phyloP scores from a whole-genome alignment of 1,284 basidiomycete species.

The Malassezia cuniculi region DNA sequence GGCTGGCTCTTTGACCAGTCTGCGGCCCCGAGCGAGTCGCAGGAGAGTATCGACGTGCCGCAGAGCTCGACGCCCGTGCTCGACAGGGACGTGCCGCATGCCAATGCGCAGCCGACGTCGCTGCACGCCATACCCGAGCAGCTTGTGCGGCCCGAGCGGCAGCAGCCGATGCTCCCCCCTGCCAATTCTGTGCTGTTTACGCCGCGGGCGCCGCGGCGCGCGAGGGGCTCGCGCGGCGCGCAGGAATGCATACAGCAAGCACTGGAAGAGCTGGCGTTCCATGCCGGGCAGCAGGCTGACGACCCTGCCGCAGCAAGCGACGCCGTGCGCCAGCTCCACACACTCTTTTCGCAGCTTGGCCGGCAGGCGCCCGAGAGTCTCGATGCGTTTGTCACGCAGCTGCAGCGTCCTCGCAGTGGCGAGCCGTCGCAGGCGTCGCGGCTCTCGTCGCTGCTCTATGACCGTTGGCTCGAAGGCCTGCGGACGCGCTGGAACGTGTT shows the following conservation, averaged over 20 bases:
- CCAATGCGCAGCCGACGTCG: not conserved
- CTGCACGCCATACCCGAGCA: slow-evolving; percentile 5
- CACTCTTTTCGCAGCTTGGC: slow-evolving; percentile 8
- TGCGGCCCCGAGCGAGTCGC: too few species aligned
- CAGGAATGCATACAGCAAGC: slow-evolving; percentile 5
- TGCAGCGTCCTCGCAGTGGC: not conserved
- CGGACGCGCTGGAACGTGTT: slow-evolving; percentile 26
- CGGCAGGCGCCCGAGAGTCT: slow-evolving; percentile 8
- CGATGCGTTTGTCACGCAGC: slow-evolving; percentile 7
- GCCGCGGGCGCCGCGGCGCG: not conserved
- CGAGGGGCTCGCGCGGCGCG: not conserved
- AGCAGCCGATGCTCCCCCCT: not conserved
- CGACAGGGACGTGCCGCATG: too few species aligned
- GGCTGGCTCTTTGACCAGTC: slow-evolving; percentile 14
- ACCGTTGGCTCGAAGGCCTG: slow-evolving; percentile 85
- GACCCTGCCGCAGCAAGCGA: slow-evolving; percentile 18
- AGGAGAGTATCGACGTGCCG: not conserved
- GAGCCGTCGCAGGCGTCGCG: slow-evolving; percentile 49
- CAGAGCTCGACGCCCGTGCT: not conserved
- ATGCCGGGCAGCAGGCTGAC: slow-evolving; percentile 16
- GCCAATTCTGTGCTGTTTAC: not conserved
- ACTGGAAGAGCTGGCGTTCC: slow-evolving; percentile 12
- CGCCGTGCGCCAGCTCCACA: slow-evolving; percentile 14
- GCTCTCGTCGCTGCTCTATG: slow-evolving; percentile 82
- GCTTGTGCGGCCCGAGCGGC: not conserved